Percentiles rank a stretch among this genome's conserved stretches.
Evolutionary conservation across 805 yeast species (phyloP).

Genomic region (Suhomyces pyralidae): DNA sequence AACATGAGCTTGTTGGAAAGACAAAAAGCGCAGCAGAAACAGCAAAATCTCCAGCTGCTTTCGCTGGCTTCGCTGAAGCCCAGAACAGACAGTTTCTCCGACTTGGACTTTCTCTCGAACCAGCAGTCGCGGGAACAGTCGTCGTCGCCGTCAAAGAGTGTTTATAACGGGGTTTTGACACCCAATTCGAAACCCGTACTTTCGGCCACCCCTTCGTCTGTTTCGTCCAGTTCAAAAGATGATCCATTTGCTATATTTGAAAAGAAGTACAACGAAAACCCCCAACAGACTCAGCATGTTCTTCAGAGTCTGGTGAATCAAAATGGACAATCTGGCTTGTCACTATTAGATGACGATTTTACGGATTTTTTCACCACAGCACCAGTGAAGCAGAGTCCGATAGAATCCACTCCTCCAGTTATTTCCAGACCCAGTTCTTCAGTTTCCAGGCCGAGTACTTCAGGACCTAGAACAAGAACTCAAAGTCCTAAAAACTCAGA

Average conservation of each 20-base stretch:
- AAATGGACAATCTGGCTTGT: background rate
- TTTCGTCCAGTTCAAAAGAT: background rate
- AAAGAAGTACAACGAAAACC: background rate
- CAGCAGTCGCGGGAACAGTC: background rate
- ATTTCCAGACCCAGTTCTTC: background rate
- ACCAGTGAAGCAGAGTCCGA: background rate
- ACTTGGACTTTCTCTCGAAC: slow-evolving; percentile 3
- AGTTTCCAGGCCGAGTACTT: background rate
- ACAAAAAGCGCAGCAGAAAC: slow-evolving; percentile 7
- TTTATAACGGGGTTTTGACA: background rate
- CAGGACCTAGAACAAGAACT: too few species aligned
- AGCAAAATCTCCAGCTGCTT: background rate
- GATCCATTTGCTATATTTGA: slow-evolving; percentile 29
- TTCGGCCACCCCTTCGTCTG: background rate
- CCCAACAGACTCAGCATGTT: background rate
- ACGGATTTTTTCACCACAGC: slow-evolving; percentile 25
- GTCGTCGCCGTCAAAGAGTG: background rate
- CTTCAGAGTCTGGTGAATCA: too few species aligned
- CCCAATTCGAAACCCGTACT: background rate
- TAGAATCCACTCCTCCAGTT: background rate
- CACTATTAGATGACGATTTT: slow-evolving; percentile 42
- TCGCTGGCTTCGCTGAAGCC: background rate
- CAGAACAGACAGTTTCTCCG: slow-evolving; percentile 3
- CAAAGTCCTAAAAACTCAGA: background rate
- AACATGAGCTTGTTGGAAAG: slow-evolving; percentile 8